Percentiles rank a stretch among this genome's conserved stretches.
These are phyloP conservation scores for Aspergillus costaricaensis DNA, from an alignment of 2,329 filamentous ascomycete genomes.

Conservation along the genomic window DNA sequence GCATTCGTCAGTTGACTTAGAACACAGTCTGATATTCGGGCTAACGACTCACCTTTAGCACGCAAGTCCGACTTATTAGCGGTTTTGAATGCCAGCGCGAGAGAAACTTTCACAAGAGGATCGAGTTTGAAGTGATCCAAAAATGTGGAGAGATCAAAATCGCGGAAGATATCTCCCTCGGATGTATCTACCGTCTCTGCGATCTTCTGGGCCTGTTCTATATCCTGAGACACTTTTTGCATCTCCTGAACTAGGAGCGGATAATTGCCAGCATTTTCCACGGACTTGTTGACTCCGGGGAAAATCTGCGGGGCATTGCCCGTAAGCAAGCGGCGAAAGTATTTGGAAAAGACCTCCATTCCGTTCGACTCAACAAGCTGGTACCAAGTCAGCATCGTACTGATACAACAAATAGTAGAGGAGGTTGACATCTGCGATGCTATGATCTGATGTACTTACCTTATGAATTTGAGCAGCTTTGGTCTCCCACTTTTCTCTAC, in stretches of 20 bases:
- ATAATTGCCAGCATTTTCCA: slow-evolving; percentile 78
- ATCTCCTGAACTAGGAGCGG: slow-evolving; percentile 80
- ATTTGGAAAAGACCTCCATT: slow-evolving; percentile 98
- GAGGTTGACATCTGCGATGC: not conserved
- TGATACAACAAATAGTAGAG: too few species aligned
- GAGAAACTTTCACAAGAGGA: slow-evolving; percentile 79
- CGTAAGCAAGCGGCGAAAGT: slow-evolving; percentile 88
- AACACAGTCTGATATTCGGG: not conserved
- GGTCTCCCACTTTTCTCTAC: slow-evolving; percentile 85
- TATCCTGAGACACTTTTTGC: slow-evolving; percentile 78
- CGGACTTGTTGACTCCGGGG: slow-evolving; percentile 70
- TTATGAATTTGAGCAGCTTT: slow-evolving; percentile 91
- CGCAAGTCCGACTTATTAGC: slow-evolving; percentile 79
- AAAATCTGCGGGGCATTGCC: slow-evolving; percentile 93
- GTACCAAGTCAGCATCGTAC: not conserved
- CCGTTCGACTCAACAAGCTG: slow-evolving; percentile 96
- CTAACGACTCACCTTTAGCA: slow-evolving; percentile 70
- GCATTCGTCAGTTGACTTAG: slow-evolving; percentile 9
- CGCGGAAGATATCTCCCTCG: slow-evolving; percentile 89
- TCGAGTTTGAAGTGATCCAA: slow-evolving; percentile 96
- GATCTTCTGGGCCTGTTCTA: slow-evolving; percentile 83
- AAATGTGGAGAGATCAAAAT: slow-evolving; percentile 94
- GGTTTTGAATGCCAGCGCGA: slow-evolving; percentile 85
- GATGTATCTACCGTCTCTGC: slow-evolving; percentile 89
- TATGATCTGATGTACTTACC: slow-evolving; percentile 56